These are phyloP conservation scores for Trichophyton schoenleinii DNA, from an alignment of 2,329 filamentous ascomycete species.

Conservation along the genomic window DNA sequence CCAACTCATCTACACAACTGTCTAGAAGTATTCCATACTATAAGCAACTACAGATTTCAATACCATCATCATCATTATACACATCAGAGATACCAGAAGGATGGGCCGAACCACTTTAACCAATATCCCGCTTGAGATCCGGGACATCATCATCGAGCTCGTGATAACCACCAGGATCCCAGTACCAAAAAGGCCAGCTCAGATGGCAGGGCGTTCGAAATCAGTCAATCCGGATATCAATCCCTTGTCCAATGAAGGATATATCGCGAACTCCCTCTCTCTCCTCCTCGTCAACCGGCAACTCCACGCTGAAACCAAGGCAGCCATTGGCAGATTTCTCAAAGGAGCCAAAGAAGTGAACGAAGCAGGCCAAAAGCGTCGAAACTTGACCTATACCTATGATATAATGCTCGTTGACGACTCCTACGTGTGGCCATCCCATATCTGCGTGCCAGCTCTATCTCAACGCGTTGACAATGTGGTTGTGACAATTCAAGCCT, in stretches of 20 bases:
- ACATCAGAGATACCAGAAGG: no score
- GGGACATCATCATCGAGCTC: not conserved
- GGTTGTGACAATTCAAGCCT: not conserved
- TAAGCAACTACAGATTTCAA: no score
- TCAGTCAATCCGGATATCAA: no score
- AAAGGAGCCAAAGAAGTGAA: not conserved
- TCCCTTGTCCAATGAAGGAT: not conserved
- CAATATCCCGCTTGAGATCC: not conserved
- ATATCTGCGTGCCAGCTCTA: not conserved
- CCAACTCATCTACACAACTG: no score
- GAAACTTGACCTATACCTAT: not conserved
- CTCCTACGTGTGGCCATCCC: not conserved
- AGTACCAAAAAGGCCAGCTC: not conserved
- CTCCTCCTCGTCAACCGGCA: not conserved
- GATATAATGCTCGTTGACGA: not conserved
- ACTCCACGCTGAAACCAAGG: not conserved
- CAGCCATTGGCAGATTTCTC: not conserved
- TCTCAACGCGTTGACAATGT: not conserved
- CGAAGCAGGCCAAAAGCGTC: not conserved
- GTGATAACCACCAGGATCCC: not conserved
- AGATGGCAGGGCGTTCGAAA: not conserved
- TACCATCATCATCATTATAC: no score
- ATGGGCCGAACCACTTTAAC: no score
- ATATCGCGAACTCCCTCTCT: not conserved
- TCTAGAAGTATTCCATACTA: no score